Conservation (phyloP, 257 asterid species). For the Catharanthus roseus region DNA sequence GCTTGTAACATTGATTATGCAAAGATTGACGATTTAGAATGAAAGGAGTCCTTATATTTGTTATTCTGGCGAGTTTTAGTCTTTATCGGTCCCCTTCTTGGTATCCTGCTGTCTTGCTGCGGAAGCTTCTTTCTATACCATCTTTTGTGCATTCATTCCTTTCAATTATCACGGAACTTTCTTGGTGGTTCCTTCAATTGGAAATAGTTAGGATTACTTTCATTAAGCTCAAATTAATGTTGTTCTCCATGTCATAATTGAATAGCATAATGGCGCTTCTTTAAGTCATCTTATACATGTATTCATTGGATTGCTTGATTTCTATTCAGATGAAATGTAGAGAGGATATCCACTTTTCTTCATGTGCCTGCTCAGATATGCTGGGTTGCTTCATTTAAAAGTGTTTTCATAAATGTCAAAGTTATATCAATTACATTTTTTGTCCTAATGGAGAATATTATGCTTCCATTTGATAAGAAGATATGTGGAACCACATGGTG, state of each 20-base stretch:
- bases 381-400: background rate
- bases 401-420: background rate
- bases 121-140: background rate
- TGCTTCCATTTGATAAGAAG: background rate
- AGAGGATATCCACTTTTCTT: background rate
- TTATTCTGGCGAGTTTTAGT: background rate
- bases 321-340: background rate
- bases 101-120: background rate
- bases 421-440: background rate
- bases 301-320: background rate
- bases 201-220: background rate
- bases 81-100: background rate
- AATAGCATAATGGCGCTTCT: background rate
- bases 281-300: background rate
- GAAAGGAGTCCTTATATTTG: background rate
- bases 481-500: background rate
- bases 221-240: background rate
- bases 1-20: background rate
- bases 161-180: background rate
- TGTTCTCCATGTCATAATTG: background rate
- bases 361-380: too few species aligned
- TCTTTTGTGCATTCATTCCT: background rate
- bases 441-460: background rate
- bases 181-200: background rate
- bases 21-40: background rate